A percentile compares a stretch with the other conserved stretches of the same genome.
Evolutionary conservation across 768 basidiomycete species (phyloP).

Genomic region (Rhodotorula babjevae): DNA sequence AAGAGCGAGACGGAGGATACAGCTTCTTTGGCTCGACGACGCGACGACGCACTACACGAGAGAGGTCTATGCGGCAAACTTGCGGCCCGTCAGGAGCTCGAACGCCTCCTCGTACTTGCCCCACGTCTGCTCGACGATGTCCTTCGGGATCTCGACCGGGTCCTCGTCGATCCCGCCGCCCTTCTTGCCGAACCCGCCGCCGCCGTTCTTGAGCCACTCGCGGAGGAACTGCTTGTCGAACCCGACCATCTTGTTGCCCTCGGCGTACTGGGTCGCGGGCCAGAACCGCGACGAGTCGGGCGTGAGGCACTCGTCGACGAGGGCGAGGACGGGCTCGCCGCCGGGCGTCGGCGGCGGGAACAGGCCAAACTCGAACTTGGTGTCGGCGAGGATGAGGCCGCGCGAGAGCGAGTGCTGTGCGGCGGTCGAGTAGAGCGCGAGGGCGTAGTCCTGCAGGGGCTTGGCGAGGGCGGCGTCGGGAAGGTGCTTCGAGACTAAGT

Average conservation of each 20-base stretch:
- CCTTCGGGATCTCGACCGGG: conserved; percentile 73
- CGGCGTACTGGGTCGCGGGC: conserved; percentile 68
- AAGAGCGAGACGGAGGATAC: no score
- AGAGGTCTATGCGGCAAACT: conserved; percentile 20
- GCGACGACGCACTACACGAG: no score
- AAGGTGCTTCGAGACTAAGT: conserved; percentile 29
- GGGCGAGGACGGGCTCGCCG: conserved; percentile 55
- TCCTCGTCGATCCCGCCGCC: conserved; percentile 53
- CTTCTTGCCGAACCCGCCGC: conserved; percentile 64
- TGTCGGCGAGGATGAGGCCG: conserved; percentile 92
- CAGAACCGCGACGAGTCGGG: conserved; percentile 97
- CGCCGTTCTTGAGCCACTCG: conserved; percentile 68
- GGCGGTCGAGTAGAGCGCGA: conserved; percentile 57
- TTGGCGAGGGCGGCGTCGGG: conserved; percentile 35
- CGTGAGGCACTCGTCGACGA: conserved; percentile 94
- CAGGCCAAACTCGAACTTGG: conserved; percentile 97
- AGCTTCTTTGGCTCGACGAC: no score
- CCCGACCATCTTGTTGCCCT: conserved; percentile 73
- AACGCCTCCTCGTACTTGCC: conserved; percentile 72
- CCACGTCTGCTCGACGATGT: conserved; percentile 70
- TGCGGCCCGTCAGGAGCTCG: conserved; percentile 48
- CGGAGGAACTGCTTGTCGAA: conserved; percentile 97
- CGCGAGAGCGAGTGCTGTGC: conserved; percentile 54
- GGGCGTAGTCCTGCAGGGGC: conserved; percentile 37
- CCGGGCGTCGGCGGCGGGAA: conserved; percentile 47